Evolutionary conservation across 768 basidiomycete species (phyloP).

Genomic region (Agaricus sinodeliciosus): DNA sequence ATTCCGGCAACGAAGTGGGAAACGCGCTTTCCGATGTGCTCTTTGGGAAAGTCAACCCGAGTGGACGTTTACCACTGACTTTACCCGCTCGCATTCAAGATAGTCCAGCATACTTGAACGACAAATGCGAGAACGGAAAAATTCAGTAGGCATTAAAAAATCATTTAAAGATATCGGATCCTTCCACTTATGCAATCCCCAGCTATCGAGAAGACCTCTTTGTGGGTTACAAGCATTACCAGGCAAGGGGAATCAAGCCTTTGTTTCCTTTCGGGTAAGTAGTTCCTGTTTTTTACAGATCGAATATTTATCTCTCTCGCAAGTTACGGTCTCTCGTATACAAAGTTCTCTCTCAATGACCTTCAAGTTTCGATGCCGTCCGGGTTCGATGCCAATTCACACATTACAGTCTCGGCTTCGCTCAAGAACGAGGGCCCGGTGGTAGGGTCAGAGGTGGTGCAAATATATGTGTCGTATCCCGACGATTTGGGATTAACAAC

Average conservation of each 20-base stretch:
- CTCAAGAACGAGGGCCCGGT: constrained; percentile 51
- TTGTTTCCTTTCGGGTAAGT: constrained; percentile 65
- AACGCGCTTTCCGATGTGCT: constrained; percentile 63
- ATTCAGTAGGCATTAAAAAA: constrained; percentile 27
- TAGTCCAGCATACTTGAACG: constrained; percentile 54
- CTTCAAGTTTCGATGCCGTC: constrained; percentile 29
- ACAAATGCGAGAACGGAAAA: constrained; percentile 50
- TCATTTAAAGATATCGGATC: not conserved
- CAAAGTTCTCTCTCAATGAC: constrained; percentile 51
- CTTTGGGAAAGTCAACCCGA: constrained; percentile 55
- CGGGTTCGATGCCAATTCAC: constrained; percentile 17
- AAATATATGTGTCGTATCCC: constrained; percentile 55
- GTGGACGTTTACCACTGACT: constrained; percentile 52
- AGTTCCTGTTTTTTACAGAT: not conserved
- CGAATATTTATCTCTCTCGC: not conserved
- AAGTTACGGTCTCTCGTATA: constrained; percentile 73
- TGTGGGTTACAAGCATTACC: constrained; percentile 68
- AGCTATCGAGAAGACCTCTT: constrained; percentile 57
- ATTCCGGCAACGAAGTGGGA: constrained; percentile 58
- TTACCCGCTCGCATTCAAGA: constrained; percentile 56
- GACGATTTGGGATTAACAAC: constrained; percentile 38
- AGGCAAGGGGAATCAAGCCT: constrained; percentile 43
- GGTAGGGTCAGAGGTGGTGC: constrained; percentile 56
- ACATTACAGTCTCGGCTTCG: constrained; percentile 34
- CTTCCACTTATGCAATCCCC: not conserved